Conservation (phyloP, 257 asterid species). For the Paraleonurus japonicus region DNA sequence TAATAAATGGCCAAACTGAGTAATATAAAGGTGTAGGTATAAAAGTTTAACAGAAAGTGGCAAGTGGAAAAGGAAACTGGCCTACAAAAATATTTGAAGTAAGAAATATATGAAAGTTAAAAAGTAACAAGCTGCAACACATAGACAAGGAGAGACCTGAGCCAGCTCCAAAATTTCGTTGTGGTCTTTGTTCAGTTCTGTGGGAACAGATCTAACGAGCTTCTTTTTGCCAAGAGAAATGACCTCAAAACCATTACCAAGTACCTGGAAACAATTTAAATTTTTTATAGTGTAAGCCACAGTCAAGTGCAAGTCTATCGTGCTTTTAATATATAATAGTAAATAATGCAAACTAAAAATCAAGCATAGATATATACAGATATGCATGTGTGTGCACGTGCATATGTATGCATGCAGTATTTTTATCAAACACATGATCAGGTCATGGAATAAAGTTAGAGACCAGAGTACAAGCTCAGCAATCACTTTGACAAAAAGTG, state of each 20-base stretch:
- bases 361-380: background rate
- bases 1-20: background rate
- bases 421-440: background rate
- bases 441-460: background rate
- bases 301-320: background rate
- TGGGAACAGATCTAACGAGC: constrained; percentile 96
- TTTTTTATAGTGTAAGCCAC: background rate
- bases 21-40: background rate
- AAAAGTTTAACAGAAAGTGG: background rate
- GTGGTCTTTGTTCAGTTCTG: constrained; percentile 95
- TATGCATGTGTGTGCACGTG: background rate
- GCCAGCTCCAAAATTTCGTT: constrained; percentile 95
- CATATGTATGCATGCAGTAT: background rate
- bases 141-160: constrained; percentile 54
- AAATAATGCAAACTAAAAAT: background rate
- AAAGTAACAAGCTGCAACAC: background rate
- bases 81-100: background rate
- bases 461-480: background rate
- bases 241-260: constrained; percentile 96
- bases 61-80: background rate
- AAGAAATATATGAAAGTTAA: background rate
- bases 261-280: constrained; percentile 49
- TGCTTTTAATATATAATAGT: background rate
- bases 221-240: constrained; percentile 86
- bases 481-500: background rate